These are phyloP conservation scores for Aeminium ludgeri DNA, from an alignment of 495 filamentous ascomycete species.

Conservation along the genomic window DNA sequence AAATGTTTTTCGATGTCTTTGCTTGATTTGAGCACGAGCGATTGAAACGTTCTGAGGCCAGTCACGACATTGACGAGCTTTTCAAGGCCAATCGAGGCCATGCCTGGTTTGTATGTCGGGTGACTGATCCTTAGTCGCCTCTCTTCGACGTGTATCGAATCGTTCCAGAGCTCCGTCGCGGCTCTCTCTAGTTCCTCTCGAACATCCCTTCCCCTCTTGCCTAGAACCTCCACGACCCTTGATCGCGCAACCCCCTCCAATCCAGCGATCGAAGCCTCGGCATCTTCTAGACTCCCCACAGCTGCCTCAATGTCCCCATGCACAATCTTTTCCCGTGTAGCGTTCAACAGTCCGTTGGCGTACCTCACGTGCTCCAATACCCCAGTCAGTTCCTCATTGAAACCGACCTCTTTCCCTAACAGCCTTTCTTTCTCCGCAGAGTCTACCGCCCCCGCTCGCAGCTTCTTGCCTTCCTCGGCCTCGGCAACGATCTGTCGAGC, in stretches of 20 bases:
- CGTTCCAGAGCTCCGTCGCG: slow-evolving; percentile 25
- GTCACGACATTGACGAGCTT: slow-evolving; percentile 4
- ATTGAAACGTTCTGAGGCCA: slow-evolving; percentile 3
- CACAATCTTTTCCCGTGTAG: slow-evolving; percentile 22
- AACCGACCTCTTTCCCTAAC: slow-evolving; percentile 56
- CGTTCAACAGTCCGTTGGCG: slow-evolving; percentile 29
- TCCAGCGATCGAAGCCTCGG: slow-evolving; percentile 26
- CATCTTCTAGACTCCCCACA: slow-evolving; percentile 32
- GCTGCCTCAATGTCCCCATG: slow-evolving; percentile 18
- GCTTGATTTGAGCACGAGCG: slow-evolving; percentile 15
- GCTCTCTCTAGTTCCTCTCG: slow-evolving; percentile 19
- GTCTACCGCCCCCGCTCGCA: slow-evolving; percentile 44
- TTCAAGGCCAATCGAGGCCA: slow-evolving; percentile 1
- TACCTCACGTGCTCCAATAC: slow-evolving; percentile 43
- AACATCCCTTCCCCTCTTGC: slow-evolving; percentile 18
- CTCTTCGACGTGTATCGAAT: slow-evolving; percentile 18
- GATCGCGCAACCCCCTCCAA: slow-evolving; percentile 21
- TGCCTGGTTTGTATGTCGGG: neutral
- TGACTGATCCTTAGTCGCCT: neutral
- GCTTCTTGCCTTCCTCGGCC: slow-evolving; percentile 45
- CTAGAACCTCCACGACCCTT: slow-evolving; percentile 22
- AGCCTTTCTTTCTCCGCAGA: slow-evolving; percentile 52
- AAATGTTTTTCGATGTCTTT: slow-evolving; percentile 11
- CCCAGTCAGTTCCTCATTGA: slow-evolving; percentile 49
- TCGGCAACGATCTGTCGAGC: slow-evolving; percentile 59